phyloP scores from a whole-genome alignment of 768 basidiomycete genomes.

The Suillus subluteus region DNA sequence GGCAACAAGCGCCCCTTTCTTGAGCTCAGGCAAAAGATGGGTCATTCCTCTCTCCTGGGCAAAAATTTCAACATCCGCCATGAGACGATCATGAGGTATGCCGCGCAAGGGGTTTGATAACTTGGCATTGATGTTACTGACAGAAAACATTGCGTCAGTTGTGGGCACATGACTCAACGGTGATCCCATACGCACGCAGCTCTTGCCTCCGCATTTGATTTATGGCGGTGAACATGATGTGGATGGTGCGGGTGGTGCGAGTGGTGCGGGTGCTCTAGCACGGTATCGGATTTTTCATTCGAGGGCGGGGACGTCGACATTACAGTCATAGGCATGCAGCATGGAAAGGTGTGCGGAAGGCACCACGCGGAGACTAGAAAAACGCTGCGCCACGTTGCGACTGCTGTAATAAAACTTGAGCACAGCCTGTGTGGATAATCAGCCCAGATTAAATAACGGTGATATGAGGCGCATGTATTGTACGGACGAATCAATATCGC shows the following conservation, averaged over 20 bases:
- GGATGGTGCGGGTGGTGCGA: neutral
- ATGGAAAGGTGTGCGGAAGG: neutral
- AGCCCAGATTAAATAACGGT: neutral
- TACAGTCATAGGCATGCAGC: neutral
- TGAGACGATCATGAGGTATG: constrained; percentile 60
- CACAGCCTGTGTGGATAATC: constrained; percentile 37
- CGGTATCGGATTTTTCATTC: constrained; percentile 24
- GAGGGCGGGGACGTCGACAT: constrained; percentile 23
- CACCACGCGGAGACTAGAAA: neutral
- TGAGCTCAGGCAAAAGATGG: constrained; percentile 50
- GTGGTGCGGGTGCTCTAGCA: neutral
- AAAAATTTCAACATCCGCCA: constrained; percentile 65
- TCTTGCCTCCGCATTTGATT: constrained; percentile 18
- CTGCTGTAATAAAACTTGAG: neutral
- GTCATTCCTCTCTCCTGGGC: constrained; percentile 44
- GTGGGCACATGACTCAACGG: neutral
- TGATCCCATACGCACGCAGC: constrained; percentile 18
- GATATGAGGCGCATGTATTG: constrained; percentile 54
- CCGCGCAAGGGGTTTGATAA: constrained; percentile 63
- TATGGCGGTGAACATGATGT: constrained; percentile 14
- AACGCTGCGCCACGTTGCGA: neutral
- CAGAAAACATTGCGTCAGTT: neutral
- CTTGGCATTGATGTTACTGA: constrained; percentile 43
- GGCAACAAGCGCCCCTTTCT: constrained; percentile 77
- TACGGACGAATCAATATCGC: too few relatives aligned